Conservation (phyloP, 106 monocot genomes). For the Xerophyta viscosa region DNA sequence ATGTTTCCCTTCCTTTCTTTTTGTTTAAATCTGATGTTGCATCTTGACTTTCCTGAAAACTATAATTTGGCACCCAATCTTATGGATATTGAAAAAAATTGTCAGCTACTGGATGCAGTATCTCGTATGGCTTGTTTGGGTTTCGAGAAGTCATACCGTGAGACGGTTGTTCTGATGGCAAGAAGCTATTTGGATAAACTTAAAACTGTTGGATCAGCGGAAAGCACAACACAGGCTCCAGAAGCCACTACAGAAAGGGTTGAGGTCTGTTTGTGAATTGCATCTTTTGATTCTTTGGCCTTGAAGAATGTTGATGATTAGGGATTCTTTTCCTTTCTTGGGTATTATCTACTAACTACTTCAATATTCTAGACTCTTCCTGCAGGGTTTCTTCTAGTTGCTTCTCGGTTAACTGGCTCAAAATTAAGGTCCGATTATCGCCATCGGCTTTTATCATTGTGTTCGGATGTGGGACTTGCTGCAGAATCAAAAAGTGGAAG, state of each 20-base stretch:
- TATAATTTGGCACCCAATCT: conserved; percentile 1
- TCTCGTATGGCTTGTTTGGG: conserved; percentile 89
- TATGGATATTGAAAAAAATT: conserved; percentile 10
- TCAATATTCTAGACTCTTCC: conserved; percentile 79
- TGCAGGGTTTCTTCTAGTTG: conserved; percentile 85
- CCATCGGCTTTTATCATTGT: conserved; percentile 82
- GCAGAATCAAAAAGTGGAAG: conserved; percentile 90
- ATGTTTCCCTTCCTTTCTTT: too few species aligned
- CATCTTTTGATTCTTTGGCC: background rate
- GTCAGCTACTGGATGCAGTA: conserved; percentile 92
- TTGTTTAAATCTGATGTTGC: too few species aligned
- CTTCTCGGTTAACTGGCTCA: conserved; percentile 64
- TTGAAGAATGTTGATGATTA: background rate
- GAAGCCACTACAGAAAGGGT: conserved; percentile 79
- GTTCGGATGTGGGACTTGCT: conserved; percentile 98
- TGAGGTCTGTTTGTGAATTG: conserved; percentile 47
- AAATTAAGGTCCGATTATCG: conserved; percentile 83
- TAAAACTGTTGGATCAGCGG: conserved; percentile 59
- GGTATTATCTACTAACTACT: conserved; percentile 18
- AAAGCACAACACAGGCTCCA: conserved; percentile 41
- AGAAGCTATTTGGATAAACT: conserved; percentile 94
- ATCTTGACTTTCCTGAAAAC: too few species aligned
- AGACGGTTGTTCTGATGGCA: conserved; percentile 95
- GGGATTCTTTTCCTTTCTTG: background rate
- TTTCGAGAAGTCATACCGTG: conserved; percentile 98